Percentiles rank a stretch among this genome's conserved stretches.
Conservation (phyloP, 495 filamentous ascomycete species). For the Bryoglossum gracile region DNA sequence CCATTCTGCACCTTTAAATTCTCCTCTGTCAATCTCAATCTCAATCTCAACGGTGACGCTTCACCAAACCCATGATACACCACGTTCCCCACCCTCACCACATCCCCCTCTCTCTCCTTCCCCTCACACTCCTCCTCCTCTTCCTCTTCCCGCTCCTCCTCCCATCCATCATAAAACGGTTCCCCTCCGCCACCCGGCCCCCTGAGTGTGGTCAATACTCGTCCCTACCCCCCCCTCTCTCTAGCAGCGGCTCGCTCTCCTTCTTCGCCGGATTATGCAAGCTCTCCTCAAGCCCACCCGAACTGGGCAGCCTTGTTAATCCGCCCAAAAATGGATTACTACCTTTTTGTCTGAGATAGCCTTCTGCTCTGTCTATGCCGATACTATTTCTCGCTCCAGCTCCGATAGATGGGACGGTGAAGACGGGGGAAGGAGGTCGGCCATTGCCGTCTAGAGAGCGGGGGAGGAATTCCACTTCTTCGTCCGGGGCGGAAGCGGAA, state of each 20-base stretch:
- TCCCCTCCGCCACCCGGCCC: not conserved
- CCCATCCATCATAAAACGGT: too few species aligned
- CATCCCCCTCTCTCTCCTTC: not conserved
- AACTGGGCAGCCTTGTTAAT: not conserved
- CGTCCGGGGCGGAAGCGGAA: not conserved
- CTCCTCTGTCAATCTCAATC: not conserved
- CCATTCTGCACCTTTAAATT: not conserved
- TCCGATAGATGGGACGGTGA: constrained; percentile 1
- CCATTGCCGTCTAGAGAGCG: constrained; percentile 7
- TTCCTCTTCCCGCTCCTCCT: too few species aligned
- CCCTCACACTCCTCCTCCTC: too few species aligned
- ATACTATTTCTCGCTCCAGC: not conserved
- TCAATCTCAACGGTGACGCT: constrained; percentile 1
- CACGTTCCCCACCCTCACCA: constrained; percentile 4
- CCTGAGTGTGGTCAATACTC: constrained; percentile 16
- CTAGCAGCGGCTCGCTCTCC: not conserved
- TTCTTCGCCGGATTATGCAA: constrained; percentile 8
- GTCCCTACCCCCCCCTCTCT: not conserved
- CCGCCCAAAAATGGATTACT: not conserved
- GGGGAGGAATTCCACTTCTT: constrained; percentile 3
- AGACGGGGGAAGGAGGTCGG: constrained; percentile 8
- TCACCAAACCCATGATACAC: not conserved
- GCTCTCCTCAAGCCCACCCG: constrained; percentile 11
- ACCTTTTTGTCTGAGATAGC: not conserved
- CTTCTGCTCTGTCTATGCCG: not conserved